Conservation (phyloP, 1,284 basidiomycete genomes). For the Irpex sp. region DNA sequence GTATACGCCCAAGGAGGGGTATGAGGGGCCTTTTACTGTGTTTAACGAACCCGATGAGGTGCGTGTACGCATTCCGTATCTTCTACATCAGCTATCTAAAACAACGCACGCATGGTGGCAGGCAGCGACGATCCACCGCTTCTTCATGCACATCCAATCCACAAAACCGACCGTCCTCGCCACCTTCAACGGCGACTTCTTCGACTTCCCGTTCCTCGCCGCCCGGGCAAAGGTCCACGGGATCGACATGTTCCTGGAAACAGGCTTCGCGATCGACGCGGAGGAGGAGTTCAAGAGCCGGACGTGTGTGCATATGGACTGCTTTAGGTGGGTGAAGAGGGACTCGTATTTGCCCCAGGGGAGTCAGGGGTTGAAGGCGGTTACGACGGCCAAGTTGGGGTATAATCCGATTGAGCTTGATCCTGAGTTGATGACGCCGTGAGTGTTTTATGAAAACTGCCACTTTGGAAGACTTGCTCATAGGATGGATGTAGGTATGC, state of each 20-base stretch:
- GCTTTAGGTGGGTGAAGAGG: conserved; percentile 99
- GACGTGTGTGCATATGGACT: conserved; percentile 97
- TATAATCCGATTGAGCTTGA: conserved; percentile 98
- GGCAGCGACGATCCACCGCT: conserved; percentile 79
- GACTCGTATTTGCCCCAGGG: conserved; percentile 99
- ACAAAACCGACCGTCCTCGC: conserved; percentile 96
- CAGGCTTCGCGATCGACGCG: conserved; percentile 86
- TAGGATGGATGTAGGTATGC: too few species aligned
- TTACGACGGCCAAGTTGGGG: conserved; percentile 94
- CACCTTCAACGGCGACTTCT: conserved; percentile 99
- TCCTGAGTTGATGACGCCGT: conserved; percentile 99
- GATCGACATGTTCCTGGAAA: conserved; percentile 96
- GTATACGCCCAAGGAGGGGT: conserved; percentile 97
- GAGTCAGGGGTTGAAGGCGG: conserved; percentile 97
- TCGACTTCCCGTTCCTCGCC: conserved; percentile 99
- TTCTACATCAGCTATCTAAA: neutral
- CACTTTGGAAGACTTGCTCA: too few species aligned
- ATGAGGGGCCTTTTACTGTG: conserved; percentile 94
- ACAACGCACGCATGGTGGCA: conserved; percentile 28
- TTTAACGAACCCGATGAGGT: conserved; percentile 97
- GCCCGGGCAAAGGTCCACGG: conserved; percentile 86
- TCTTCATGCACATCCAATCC: conserved; percentile 93
- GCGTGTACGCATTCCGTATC: conserved; percentile 20
- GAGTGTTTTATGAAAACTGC: too few species aligned
- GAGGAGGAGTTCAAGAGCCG: conserved; percentile 97